phyloP scores from a whole-genome alignment of 768 basidiomycete species.

The Rhizopogon vesiculosus region DNA sequence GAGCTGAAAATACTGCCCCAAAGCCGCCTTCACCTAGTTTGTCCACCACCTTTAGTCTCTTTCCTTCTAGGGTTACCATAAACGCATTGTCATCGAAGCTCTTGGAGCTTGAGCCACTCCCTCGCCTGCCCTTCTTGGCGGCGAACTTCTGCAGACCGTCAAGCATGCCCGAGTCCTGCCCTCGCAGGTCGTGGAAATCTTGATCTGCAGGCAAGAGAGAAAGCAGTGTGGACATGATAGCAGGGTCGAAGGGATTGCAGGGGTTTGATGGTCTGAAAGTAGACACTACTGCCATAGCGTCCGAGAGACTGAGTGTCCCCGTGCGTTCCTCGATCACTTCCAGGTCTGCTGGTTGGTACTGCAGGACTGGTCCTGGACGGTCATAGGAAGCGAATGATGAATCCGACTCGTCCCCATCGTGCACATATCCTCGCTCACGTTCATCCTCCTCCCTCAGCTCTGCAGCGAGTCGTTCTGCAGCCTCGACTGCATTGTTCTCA shows the following conservation, averaged over 20 bases:
- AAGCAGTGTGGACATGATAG: constrained; percentile 60
- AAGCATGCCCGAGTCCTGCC: constrained; percentile 52
- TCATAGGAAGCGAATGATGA: constrained; percentile 9
- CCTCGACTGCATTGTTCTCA: constrained; percentile 41
- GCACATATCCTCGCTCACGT: constrained; percentile 12
- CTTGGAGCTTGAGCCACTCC: constrained; percentile 27
- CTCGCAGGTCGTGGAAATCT: constrained; percentile 56
- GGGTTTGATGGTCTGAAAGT: constrained; percentile 79
- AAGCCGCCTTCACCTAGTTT: constrained; percentile 98
- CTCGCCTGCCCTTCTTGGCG: constrained; percentile 31
- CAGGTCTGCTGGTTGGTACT: constrained; percentile 16
- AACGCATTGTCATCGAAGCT: constrained; percentile 36
- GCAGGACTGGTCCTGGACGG: constrained; percentile 10
- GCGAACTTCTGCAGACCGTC: constrained; percentile 72
- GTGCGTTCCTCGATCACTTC: constrained; percentile 52
- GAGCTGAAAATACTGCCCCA: constrained; percentile 89
- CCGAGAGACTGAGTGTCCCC: constrained; percentile 59
- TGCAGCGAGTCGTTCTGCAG: constrained; percentile 48
- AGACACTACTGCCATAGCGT: constrained; percentile 56
- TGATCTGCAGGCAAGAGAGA: constrained; percentile 56
- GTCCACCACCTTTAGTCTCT: constrained; percentile 64
- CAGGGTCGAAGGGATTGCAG: constrained; percentile 78
- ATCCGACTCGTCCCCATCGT: constrained; percentile 9
- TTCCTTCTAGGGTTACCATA: constrained; percentile 57
- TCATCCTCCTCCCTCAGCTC: constrained; percentile 24